Conservation (phyloP, 2,329 filamentous ascomycete genomes). For the Neurospora sp. region DNA sequence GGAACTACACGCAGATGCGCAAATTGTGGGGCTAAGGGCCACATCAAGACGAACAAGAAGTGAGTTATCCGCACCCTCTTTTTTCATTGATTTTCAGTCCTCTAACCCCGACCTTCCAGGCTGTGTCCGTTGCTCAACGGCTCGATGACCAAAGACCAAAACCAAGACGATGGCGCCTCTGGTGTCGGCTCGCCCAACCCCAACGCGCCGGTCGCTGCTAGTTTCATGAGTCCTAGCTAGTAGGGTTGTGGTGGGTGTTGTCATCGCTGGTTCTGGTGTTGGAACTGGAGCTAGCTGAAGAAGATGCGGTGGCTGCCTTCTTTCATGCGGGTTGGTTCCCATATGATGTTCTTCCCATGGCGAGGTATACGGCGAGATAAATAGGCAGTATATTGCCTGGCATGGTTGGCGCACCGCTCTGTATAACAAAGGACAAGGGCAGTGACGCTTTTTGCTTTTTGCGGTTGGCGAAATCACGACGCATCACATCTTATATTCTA, state of each 20-base stretch:
- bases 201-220: constrained; percentile 19
- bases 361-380: not conserved
- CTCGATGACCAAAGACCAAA: constrained; percentile 55
- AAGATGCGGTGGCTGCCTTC: not conserved
- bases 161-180: constrained; percentile 40
- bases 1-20: constrained; percentile 87
- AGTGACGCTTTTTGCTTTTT: not conserved
- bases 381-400: not conserved
- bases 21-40: constrained; percentile 91
- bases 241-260: not conserved
- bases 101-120: constrained; percentile 33
- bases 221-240: constrained; percentile 15
- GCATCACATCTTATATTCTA: not conserved
- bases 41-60: constrained; percentile 99
- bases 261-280: not conserved
- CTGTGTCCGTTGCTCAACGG: constrained; percentile 81
- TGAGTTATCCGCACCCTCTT: constrained; percentile 35
- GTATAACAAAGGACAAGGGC: not conserved
- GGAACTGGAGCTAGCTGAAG: not conserved
- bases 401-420: not conserved
- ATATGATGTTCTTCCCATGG: not conserved
- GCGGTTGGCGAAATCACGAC: not conserved
- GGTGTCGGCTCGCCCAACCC: constrained; percentile 14
- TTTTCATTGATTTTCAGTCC: constrained; percentile 13
- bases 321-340: not conserved